Conservation (phyloP, 163 green algal genomes). For the Chlamydomonas reinhardtii region DNA sequence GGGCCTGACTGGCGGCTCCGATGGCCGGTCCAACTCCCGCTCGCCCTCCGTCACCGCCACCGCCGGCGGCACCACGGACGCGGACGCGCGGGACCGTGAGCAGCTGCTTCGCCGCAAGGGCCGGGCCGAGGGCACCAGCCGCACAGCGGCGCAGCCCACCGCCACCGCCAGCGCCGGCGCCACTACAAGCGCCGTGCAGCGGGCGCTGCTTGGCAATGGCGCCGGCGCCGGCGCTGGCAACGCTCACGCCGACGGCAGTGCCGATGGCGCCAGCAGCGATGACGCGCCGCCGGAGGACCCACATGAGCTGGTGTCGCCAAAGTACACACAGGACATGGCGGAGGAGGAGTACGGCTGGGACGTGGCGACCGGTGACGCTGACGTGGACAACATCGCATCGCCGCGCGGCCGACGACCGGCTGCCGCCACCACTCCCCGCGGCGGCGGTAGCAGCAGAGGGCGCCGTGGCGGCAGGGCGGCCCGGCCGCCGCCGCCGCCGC, state of each 20-base stretch:
- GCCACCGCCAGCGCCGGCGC: too few relatives aligned
- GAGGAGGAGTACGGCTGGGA: conserved; percentile 51
- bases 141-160: background rate
- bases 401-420: background rate
- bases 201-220: background rate
- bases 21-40: background rate
- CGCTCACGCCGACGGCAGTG: background rate
- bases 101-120: background rate
- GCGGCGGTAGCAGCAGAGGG: background rate
- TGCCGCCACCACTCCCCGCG: background rate
- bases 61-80: conserved; percentile 31
- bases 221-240: background rate
- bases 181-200: background rate
- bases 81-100: conserved; percentile 6
- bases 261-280: background rate
- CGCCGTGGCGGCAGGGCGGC: background rate
- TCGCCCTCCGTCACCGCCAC: conserved; percentile 29
- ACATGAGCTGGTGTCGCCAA: background rate
- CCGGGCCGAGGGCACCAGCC: background rate
- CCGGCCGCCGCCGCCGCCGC: background rate
- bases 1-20: too few relatives aligned
- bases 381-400: conserved; percentile 25
- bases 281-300: conserved; percentile 22
- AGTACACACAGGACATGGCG: conserved; percentile 47
- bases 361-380: conserved; percentile 25